Conservation (phyloP, 768 basidiomycete species). For the Hygrocybe punicea region DNA sequence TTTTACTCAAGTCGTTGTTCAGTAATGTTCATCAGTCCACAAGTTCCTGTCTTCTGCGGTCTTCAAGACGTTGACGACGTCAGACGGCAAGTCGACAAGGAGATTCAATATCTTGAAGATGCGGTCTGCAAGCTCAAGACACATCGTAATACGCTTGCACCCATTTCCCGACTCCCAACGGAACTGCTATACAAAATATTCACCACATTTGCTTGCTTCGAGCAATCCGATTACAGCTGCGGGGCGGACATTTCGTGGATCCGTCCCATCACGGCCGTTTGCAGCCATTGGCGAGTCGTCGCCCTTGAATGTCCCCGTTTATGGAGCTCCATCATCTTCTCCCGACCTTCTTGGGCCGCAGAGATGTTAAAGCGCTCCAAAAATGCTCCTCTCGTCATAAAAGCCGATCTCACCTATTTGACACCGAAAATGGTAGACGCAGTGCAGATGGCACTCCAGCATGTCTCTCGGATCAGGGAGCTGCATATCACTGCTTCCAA, state of each 20-base stretch:
- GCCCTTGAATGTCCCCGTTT: conserved; percentile 40
- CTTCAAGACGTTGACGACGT: conserved; percentile 6
- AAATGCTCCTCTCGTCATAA: conserved; percentile 34
- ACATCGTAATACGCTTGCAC: conserved; percentile 37
- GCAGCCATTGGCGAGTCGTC: conserved; percentile 43
- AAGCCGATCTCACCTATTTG: conserved; percentile 22
- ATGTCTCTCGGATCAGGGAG: conserved; percentile 33
- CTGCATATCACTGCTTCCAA: conserved; percentile 29
- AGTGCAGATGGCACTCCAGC: conserved; percentile 30
- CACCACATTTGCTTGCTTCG: conserved; percentile 18
- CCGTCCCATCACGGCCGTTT: conserved; percentile 37
- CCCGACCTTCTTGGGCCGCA: conserved; percentile 34
- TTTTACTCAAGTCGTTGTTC: not conserved
- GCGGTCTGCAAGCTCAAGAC: conserved; percentile 34
- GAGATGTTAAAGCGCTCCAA: conserved; percentile 48
- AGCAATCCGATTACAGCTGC: conserved; percentile 8
- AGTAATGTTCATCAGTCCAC: not conserved
- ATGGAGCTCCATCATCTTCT: conserved; percentile 40
- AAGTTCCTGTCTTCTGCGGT: not conserved
- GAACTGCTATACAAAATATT: conserved; percentile 44
- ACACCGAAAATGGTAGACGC: conserved; percentile 27
- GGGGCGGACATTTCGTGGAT: conserved; percentile 31
- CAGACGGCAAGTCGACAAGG: conserved; percentile 37
- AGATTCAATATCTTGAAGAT: conserved; percentile 33
- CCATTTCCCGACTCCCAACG: conserved; percentile 40